These are phyloP conservation scores for Phlebopus sp. DNA, from an alignment of 1,284 basidiomycete species.

Conservation along the genomic window DNA sequence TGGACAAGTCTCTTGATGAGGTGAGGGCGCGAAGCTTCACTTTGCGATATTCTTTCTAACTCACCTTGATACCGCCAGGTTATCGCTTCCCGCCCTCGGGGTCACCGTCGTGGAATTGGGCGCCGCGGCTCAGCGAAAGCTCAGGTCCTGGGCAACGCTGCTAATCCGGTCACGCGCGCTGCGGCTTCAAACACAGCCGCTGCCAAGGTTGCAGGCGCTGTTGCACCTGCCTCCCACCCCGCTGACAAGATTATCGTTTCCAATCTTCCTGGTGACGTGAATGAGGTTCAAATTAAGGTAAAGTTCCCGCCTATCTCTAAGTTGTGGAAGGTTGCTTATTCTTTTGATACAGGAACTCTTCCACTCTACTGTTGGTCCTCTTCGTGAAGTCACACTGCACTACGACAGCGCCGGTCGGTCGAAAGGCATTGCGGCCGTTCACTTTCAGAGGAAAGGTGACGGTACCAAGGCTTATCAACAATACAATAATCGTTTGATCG, in stretches of 20 bases:
- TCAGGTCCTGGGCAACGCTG: conserved; percentile 56
- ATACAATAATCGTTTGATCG: conserved; percentile 99
- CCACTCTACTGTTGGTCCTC: conserved; percentile 84
- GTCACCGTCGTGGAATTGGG: conserved; percentile 43
- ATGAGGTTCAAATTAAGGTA: conserved; percentile 91
- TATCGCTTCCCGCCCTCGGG: conserved; percentile 62
- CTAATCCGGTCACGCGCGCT: conserved; percentile 50
- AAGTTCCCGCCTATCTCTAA: conserved; percentile 20
- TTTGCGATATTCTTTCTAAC: conserved; percentile 21
- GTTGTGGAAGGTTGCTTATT: conserved; percentile 4
- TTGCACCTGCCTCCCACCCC: conserved; percentile 37
- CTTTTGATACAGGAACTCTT: conserved; percentile 78
- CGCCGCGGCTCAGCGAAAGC: conserved; percentile 45
- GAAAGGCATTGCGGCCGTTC: conserved; percentile 86
- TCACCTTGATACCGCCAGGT: conserved; percentile 50
- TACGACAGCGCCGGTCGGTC: conserved; percentile 86
- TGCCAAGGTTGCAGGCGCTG: conserved; percentile 39
- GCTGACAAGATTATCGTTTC: conserved; percentile 95
- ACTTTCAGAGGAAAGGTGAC: conserved; percentile 86
- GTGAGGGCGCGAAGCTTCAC: conserved; percentile 44
- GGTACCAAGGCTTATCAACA: conserved; percentile 89
- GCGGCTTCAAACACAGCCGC: conserved; percentile 39
- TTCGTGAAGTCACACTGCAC: conserved; percentile 80
- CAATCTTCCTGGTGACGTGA: conserved; percentile 93
- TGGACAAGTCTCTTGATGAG: conserved; percentile 91